These are phyloP conservation scores for Cubamyces sp. DNA, from an alignment of 768 basidiomycete species.

Conservation along the genomic window DNA sequence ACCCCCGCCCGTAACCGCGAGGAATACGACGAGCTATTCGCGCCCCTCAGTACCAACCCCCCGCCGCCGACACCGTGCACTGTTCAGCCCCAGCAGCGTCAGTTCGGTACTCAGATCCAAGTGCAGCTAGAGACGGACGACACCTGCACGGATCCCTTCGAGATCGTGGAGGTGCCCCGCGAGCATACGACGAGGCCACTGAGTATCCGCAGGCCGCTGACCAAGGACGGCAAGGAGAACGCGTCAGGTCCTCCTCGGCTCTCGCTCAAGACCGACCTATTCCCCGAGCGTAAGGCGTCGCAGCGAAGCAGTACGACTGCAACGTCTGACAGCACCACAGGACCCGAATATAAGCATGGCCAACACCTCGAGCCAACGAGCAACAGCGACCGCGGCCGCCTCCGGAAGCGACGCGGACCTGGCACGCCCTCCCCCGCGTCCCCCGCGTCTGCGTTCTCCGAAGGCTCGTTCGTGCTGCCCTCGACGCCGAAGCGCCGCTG, in stretches of 20 bases:
- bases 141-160: constrained; percentile 8
- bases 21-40: constrained; percentile 23
- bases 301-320: constrained; percentile 40
- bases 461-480: constrained; percentile 47
- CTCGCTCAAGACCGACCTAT: constrained; percentile 17
- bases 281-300: constrained; percentile 44
- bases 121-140: constrained; percentile 5
- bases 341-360: constrained; percentile 42
- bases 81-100: constrained; percentile 10
- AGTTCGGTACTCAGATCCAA: constrained; percentile 26
- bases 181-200: constrained; percentile 45
- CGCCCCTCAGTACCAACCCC: constrained; percentile 16
- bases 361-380: constrained; percentile 56
- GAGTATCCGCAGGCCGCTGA: constrained; percentile 39
- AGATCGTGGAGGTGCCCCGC: constrained; percentile 16
- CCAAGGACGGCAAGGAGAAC: constrained; percentile 64
- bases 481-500: constrained; percentile 57
- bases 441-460: constrained; percentile 45
- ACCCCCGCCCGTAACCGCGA: neutral
- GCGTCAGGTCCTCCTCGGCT: constrained; percentile 23
- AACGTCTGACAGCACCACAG: constrained; percentile 30
- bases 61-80: constrained; percentile 8
- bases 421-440: constrained; percentile 47
- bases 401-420: constrained; percentile 27
- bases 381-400: constrained; percentile 22